Conservation (phyloP, 1,139 yeast species). For the Candida sojae region DNA sequence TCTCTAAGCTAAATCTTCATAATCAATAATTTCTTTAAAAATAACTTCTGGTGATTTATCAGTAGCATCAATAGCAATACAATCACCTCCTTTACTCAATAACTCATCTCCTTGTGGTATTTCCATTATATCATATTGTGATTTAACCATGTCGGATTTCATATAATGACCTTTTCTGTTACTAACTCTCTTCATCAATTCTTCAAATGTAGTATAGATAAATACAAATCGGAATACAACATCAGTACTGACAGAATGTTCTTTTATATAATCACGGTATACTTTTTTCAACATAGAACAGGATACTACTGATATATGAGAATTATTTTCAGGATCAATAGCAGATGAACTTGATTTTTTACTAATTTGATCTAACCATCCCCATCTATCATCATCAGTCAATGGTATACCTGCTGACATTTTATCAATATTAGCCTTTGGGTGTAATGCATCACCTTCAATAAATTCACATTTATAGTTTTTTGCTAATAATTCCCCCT, state of each 20-base stretch:
- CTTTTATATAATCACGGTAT: slow-evolving; percentile 63
- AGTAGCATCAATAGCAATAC: slow-evolving; percentile 40
- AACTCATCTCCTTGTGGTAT: slow-evolving; percentile 55
- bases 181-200: slow-evolving; percentile 58
- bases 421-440: slow-evolving; percentile 69
- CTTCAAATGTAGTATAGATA: slow-evolving; percentile 63
- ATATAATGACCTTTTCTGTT: slow-evolving; percentile 75
- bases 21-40: slow-evolving; percentile 14
- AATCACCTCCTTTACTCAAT: slow-evolving; percentile 38
- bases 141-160: slow-evolving; percentile 80
- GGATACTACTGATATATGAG: slow-evolving; percentile 55
- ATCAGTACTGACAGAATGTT: slow-evolving; percentile 23
- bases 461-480: slow-evolving; percentile 55
- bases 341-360: slow-evolving; percentile 38
- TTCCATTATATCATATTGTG: slow-evolving; percentile 76
- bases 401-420: slow-evolving; percentile 82
- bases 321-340: slow-evolving; percentile 22
- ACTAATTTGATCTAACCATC: slow-evolving; percentile 69
- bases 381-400: slow-evolving; percentile 89
- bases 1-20: background rate
- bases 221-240: slow-evolving; percentile 64
- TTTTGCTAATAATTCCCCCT: slow-evolving; percentile 56
- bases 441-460: slow-evolving; percentile 87
- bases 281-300: slow-evolving; percentile 80
- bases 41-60: slow-evolving; percentile 41